Conservation (phyloP, 2,329 filamentous ascomycete species). For the Orbilia blumenaviensis region DNA sequence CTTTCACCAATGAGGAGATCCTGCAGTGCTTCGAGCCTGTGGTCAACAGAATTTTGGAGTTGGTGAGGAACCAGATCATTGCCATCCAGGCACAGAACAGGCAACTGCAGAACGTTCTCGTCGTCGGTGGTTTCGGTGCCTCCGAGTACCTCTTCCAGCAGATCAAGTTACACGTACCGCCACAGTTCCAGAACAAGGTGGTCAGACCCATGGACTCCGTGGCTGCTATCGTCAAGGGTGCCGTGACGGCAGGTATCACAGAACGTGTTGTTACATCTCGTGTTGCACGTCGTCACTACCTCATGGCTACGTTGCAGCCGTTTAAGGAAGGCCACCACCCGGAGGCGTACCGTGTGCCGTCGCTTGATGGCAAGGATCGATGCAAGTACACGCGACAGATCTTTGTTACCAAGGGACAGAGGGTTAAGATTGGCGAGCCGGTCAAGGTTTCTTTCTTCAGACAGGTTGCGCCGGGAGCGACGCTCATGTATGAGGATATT, state of each 20-base stretch:
- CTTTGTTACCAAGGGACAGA: slow-evolving; percentile 97
- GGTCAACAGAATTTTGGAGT: slow-evolving; percentile 93
- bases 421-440: slow-evolving; percentile 98
- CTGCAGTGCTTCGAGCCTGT: slow-evolving; percentile 98
- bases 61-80: slow-evolving; percentile 98
- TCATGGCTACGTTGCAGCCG: slow-evolving; percentile 97
- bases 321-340: slow-evolving; percentile 99
- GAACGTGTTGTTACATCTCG: slow-evolving; percentile 96
- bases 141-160: slow-evolving; percentile 99
- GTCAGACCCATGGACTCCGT: slow-evolving; percentile 99
- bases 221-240: slow-evolving; percentile 96
- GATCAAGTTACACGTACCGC: slow-evolving; percentile 97
- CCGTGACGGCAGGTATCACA: slow-evolving; percentile 96
- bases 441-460: slow-evolving; percentile 99
- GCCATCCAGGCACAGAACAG: slow-evolving; percentile 98
- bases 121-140: slow-evolving; percentile 97
- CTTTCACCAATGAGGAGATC: slow-evolving; percentile 98
- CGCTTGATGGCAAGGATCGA: slow-evolving; percentile 93
- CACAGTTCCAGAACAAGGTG: slow-evolving; percentile 98
- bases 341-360: slow-evolving; percentile 96
- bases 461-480: slow-evolving; percentile 95
- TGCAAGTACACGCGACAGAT: slow-evolving; percentile 99
- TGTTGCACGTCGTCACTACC: slow-evolving; percentile 95
- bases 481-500: slow-evolving; percentile 99
- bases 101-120: slow-evolving; percentile 90